Conservation (phyloP, 176 grass and related monocot species). For the Juncus inflexus region DNA sequence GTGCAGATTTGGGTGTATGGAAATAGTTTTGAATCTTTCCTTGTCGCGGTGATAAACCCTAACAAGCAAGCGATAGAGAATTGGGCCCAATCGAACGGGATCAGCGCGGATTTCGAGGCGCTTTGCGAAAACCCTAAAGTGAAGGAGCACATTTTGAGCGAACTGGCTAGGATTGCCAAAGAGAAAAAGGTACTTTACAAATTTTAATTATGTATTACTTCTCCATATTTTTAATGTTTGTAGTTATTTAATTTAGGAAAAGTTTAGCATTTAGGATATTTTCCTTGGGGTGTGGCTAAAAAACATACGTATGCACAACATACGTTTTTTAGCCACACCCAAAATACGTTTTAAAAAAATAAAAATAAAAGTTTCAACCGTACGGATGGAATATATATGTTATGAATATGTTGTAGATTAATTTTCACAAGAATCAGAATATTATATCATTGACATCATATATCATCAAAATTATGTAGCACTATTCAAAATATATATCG, state of each 20-base stretch:
- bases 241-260: background rate
- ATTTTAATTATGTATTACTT: background rate
- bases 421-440: no score
- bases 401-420: no score
- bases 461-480: no score
- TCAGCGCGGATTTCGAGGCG: slow-evolving; percentile 45
- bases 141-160: slow-evolving; percentile 64
- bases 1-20: slow-evolving; percentile 92
- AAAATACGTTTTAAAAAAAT: no score
- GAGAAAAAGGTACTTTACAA: slow-evolving; percentile 56
- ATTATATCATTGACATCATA: background rate
- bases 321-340: no score
- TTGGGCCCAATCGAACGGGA: slow-evolving; percentile 65
- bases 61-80: slow-evolving; percentile 61
- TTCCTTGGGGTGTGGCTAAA: no score
- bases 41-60: slow-evolving; percentile 75
- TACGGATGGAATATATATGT: no score
- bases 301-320: no score
- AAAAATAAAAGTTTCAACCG: no score
- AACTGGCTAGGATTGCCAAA: slow-evolving; percentile 62
- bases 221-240: background rate
- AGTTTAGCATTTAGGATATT: background rate
- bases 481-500: no score
- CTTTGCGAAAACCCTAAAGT: slow-evolving; percentile 55
- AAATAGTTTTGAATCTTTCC: slow-evolving; percentile 89